Percentiles rank a stretch among this genome's conserved stretches.
These are phyloP conservation scores for Aspergillaceae sp. DNA, from an alignment of 2,329 filamentous ascomycete species.

Conservation along the genomic window DNA sequence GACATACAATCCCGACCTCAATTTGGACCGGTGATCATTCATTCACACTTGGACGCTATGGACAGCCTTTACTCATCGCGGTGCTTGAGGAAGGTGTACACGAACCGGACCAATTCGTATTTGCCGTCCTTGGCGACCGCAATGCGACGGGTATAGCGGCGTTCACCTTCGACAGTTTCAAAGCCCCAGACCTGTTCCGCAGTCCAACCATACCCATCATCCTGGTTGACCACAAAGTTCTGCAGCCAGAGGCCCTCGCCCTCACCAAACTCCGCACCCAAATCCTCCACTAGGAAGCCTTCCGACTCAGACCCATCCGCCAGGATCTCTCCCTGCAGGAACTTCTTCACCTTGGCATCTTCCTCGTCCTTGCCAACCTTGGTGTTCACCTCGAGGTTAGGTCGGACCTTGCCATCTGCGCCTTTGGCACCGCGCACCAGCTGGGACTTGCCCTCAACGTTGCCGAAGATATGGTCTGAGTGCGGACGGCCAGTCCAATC, in stretches of 20 bases:
- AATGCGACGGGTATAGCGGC: slow-evolving; percentile 36
- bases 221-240: slow-evolving; percentile 42
- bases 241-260: slow-evolving; percentile 40
- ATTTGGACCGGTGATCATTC: neutral
- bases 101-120: slow-evolving; percentile 30
- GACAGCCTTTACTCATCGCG: neutral
- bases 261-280: slow-evolving; percentile 35
- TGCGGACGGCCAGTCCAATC: slow-evolving; percentile 57
- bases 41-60: neutral
- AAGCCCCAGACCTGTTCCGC: slow-evolving; percentile 48
- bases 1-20: neutral
- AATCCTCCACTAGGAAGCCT: slow-evolving; percentile 52
- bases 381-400: slow-evolving; percentile 27
- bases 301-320: slow-evolving; percentile 49
- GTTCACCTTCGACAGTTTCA: slow-evolving; percentile 33
- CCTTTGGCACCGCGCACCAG: slow-evolving; percentile 36
- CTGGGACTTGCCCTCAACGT: slow-evolving; percentile 52
- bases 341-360: slow-evolving; percentile 30
- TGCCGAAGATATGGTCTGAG: slow-evolving; percentile 71
- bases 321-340: slow-evolving; percentile 33
- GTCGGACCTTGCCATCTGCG: slow-evolving; percentile 30
- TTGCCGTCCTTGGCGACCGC: slow-evolving; percentile 31
- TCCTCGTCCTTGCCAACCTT: slow-evolving; percentile 31
- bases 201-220: slow-evolving; percentile 40
- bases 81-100: slow-evolving; percentile 27